Evolutionary conservation across 495 filamentous ascomycete species (phyloP).

Genomic region (Jackrogersella multiformis): DNA sequence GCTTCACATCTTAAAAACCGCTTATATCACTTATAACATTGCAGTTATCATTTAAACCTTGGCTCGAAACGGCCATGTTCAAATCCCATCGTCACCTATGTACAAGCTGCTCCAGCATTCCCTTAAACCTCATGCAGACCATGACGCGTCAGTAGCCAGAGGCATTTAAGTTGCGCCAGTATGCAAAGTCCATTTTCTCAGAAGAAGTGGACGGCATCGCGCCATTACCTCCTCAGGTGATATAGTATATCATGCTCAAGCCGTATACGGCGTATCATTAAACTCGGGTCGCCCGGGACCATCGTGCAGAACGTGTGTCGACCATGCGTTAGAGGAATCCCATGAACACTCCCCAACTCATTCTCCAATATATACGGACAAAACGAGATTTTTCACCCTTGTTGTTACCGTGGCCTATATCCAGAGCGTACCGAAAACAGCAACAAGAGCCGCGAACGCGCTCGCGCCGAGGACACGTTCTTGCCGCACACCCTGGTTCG

Average conservation of each 20-base stretch:
- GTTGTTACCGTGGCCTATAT: slow-evolving; percentile 39
- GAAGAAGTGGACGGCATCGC: slow-evolving; percentile 40
- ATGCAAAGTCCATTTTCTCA: slow-evolving; percentile 9
- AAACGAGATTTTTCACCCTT: not conserved
- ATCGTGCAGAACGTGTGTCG: not conserved
- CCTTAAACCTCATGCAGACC: not conserved
- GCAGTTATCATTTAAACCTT: not conserved
- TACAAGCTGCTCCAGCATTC: slow-evolving; percentile 16
- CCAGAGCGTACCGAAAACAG: slow-evolving; percentile 56
- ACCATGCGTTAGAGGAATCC: slow-evolving; percentile 19
- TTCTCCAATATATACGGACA: slow-evolving; percentile 13
- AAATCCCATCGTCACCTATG: slow-evolving; percentile 12
- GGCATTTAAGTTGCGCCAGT: not conserved
- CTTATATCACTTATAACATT: not conserved
- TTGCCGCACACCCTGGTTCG: slow-evolving; percentile 47
- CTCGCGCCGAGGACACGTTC: slow-evolving; percentile 56
- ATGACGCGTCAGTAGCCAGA: not conserved
- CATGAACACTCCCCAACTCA: not conserved
- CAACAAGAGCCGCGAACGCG: slow-evolving; percentile 60
- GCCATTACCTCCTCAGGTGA: slow-evolving; percentile 38
- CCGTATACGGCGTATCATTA: slow-evolving; percentile 8
- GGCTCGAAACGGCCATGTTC: not conserved
- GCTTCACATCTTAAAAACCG: no score
- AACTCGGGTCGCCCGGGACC: slow-evolving; percentile 3
- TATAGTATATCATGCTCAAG: not conserved